These are phyloP conservation scores for Leccinum pachyderme DNA, from an alignment of 1,284 basidiomycete genomes.

Conservation along the genomic window DNA sequence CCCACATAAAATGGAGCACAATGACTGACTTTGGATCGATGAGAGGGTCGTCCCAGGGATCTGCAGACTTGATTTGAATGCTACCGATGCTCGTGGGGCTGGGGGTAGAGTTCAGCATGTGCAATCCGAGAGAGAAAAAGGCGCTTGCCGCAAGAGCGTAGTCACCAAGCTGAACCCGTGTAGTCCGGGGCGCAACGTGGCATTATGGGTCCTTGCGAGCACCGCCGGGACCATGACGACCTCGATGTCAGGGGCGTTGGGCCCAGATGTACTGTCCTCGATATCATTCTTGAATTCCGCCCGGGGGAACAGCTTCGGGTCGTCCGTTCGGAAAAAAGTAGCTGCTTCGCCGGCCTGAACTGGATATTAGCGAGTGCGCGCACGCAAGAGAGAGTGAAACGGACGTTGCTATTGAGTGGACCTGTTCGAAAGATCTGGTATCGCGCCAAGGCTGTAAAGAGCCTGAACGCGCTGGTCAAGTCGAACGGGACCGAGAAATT, in stretches of 20 bases:
- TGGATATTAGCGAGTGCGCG: constrained; percentile 2
- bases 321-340: constrained; percentile 56
- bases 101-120: not conserved
- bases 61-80: constrained; percentile 38
- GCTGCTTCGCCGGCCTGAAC: constrained; percentile 54
- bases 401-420: constrained; percentile 54
- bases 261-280: constrained; percentile 53
- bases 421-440: constrained; percentile 48
- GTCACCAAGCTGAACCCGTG: constrained; percentile 20
- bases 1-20: not conserved
- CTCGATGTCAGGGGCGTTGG: constrained; percentile 60
- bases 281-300: constrained; percentile 40
- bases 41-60: constrained; percentile 42
- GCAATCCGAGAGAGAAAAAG: not conserved
- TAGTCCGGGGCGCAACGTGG: constrained; percentile 1
- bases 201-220: not conserved
- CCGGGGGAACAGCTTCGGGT: constrained; percentile 50
- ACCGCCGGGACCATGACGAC: constrained; percentile 49
- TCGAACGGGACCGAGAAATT: constrained; percentile 41
- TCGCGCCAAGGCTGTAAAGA: constrained; percentile 37
- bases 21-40: constrained; percentile 43
- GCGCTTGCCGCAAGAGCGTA: constrained; percentile 25
- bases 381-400: constrained; percentile 10
- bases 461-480: constrained; percentile 34
- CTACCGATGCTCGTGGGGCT: constrained; percentile 46